Conservation (phyloP, 257 asterid species). For the Solanum rostratum region DNA sequence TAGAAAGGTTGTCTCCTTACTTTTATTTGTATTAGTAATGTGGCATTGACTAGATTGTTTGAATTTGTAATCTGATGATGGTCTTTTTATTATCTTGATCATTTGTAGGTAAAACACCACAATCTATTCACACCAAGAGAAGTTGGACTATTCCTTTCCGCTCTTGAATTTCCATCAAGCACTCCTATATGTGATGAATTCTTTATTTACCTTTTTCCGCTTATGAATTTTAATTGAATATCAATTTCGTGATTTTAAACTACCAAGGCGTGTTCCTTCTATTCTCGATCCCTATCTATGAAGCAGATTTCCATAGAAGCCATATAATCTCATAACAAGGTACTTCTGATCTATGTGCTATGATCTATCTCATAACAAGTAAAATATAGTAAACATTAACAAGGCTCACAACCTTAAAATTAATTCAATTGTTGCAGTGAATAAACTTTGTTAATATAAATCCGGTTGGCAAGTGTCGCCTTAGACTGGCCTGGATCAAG, state of each 20-base stretch:
- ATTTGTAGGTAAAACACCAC: constrained; percentile 65
- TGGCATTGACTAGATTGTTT: neutral
- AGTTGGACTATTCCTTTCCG: constrained; percentile 67
- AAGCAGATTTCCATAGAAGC: neutral
- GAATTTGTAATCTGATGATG: neutral
- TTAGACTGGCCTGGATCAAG: no score
- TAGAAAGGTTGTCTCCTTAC: neutral
- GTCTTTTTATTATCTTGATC: neutral
- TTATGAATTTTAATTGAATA: neutral
- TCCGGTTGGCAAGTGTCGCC: no score
- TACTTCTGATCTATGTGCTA: neutral
- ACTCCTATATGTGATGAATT: constrained; percentile 48
- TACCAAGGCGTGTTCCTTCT: neutral
- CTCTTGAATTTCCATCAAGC: constrained; percentile 67
- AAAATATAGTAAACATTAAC: neutral
- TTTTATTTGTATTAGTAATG: neutral
- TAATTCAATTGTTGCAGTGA: no score
- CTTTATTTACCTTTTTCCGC: neutral
- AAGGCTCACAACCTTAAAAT: no score
- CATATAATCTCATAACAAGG: neutral
- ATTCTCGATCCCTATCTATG: neutral
- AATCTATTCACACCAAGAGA: constrained; percentile 81
- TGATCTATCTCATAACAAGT: no score
- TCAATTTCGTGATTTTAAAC: neutral
- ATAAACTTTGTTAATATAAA: no score